Base-by-base conservation (phyloP, 768 basidiomycete species). In the Rubroboletus satanas region DNA sequence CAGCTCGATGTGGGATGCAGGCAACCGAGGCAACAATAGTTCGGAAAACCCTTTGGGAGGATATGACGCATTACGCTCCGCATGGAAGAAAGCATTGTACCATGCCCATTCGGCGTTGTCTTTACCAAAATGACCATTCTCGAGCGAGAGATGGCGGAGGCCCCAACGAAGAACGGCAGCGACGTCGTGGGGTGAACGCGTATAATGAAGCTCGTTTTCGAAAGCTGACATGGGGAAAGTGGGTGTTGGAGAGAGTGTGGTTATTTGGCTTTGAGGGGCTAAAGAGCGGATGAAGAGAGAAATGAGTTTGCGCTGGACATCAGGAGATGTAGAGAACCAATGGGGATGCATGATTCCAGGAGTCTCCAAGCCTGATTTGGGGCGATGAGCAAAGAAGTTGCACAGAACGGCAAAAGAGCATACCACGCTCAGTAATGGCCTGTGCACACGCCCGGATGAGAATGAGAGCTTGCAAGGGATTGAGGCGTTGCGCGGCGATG, bases 291-390 rank as follows among this genome's bases (percentile, higher is more conserved):
- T 75, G 73, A 85, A 91, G 26, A 66, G 79, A 17, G 87, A 87
- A 52, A 90, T 82, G 32, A 92, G 82, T 57, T 69, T 76, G 60
- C 74, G 83, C 68, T 92, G 90, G n/a, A 79, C 71, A 10, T 82
- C 79, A 8, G 82, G 81, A 7, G 87, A 89, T 9, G 89, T 78
- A 38, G 88, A 85, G 67, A 87, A 77, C 89, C 87, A 92, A 66
- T 91, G 86, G 6, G 90, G 88, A 62, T 87, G 87, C 87, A 92
- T 92, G 44, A 92, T 77, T 18, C 90, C 90, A 44, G 88, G 83
- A 4, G 85, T 84, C 66, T 90, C 88, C 48, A 90, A 75, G n/a
- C 89, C 89, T 91, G 56, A 56, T 45, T 45, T 50, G 44, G 44
- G 0, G 4, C 9, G 35, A 12, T 57, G 52, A 57, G 60, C 31